phyloP scores from a whole-genome alignment of 2,329 filamentous ascomycete species.

The Talaromyces pinophilus region DNA sequence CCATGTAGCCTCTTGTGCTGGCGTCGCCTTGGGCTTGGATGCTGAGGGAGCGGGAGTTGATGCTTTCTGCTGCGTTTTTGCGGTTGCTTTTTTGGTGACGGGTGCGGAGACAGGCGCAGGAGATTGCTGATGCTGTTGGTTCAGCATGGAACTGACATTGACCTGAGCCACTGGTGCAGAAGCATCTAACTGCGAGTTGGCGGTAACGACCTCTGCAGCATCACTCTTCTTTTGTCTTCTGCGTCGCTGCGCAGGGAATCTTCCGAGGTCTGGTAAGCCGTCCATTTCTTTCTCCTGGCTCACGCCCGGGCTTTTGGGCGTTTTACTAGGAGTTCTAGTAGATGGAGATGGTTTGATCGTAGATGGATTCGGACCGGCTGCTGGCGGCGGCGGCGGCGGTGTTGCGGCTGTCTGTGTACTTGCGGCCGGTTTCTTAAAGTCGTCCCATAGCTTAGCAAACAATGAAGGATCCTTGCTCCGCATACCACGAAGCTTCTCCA shows the following conservation, averaged over 20 bases:
- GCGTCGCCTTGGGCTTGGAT: slow-evolving; percentile 1
- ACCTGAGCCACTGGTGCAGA: slow-evolving; percentile 1
- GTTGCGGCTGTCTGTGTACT: neutral
- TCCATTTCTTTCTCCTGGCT: slow-evolving; percentile 6
- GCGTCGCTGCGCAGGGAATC: slow-evolving; percentile 21
- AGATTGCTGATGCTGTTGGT: slow-evolving; percentile 8
- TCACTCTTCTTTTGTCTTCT: slow-evolving; percentile 11
- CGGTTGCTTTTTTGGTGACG: neutral
- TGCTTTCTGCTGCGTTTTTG: neutral
- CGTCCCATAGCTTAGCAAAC: slow-evolving; percentile 50
- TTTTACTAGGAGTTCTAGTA: neutral
- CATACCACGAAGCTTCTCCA: slow-evolving; percentile 60
- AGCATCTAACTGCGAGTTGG: slow-evolving; percentile 4
- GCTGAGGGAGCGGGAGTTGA: neutral
- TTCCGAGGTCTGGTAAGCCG: slow-evolving; percentile 19
- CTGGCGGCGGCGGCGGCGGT: neutral
- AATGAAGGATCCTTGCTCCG: slow-evolving; percentile 57
- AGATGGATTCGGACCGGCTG: neutral
- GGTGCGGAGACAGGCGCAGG: neutral
- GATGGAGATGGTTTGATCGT: neutral
- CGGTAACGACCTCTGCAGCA: neutral
- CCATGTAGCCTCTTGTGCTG: slow-evolving; percentile 48
- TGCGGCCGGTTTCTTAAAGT: slow-evolving; percentile 21
- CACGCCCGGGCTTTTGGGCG: neutral
- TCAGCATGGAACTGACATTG: slow-evolving; percentile 19